Base-by-base conservation (phyloP, 805 yeast species). In the Starmerella vaccinii region DNA sequence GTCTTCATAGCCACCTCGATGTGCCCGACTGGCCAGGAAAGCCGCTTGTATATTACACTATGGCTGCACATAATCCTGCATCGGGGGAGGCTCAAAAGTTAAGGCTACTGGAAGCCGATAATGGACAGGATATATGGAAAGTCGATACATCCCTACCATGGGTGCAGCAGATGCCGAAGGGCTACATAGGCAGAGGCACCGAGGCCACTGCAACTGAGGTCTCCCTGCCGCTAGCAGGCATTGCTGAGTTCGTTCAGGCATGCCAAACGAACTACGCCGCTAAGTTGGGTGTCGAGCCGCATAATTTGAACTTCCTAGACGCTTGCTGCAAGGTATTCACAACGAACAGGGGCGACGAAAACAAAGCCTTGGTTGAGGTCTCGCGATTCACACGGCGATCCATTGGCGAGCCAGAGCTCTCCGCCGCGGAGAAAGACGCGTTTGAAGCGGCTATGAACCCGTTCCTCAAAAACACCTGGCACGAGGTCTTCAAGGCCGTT, bases 231-330 rank as follows among this genome's bases (percentile, higher is more conserved):
- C 58, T 52, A 5, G 56, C 64, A n/a, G 65, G 68, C 40, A 52
- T 83, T 6, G 84, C 80, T 30, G 59, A 61, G 4, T 92, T 78
- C 59, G 61, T 89, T 16, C 65, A 68, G 5, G 65, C 66, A 18
- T 81, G 89, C 59, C 69, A 67, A 2, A 75, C 21, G 2, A 41
- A 76, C 0, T 68, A 76, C 42, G 92, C 96, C 0, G 66, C 68
- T 7, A 62, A 65, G 5, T 64, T 89, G 13, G 71, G 68, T 0
- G 63, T 90, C 43, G 62, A 75, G 16, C 77, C 82, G 0, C 75
- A 18, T 77, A 94, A 0, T 88, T 94, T 50, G 1, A 89, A 90
- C 61, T 88, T 90, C 58, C 66, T 85, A 54, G 97, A 92, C 68
- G 78, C 81, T 1, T 72, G 84, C 16, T 63, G 86, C 40, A 71